phyloP scores from a whole-genome alignment of 1,284 basidiomycete species.

The Ganoderma lingzhi region DNA sequence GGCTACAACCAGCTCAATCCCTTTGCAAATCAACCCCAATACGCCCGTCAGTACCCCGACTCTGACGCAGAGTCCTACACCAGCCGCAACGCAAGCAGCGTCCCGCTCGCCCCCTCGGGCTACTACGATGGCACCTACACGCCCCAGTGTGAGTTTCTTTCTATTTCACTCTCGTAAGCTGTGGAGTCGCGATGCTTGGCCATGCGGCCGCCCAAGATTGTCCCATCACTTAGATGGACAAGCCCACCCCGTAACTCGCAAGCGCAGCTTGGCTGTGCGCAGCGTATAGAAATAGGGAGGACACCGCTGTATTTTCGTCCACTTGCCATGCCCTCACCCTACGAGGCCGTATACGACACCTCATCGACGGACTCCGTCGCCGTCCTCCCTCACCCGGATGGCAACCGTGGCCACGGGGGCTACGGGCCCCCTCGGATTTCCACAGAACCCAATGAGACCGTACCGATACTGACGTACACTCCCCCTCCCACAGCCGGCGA shows the following conservation, averaged over 20 bases:
- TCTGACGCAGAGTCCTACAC: constrained; percentile 63
- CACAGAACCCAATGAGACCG: constrained; percentile 12
- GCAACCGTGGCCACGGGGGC: not conserved
- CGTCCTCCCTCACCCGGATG: constrained; percentile 19
- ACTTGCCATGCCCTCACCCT: constrained; percentile 25
- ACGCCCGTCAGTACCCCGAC: constrained; percentile 48
- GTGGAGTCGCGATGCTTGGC: constrained; percentile 1
- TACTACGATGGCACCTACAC: constrained; percentile 55
- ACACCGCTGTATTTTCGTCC: not conserved
- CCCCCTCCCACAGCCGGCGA: constrained; percentile 34
- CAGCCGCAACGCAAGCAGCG: constrained; percentile 61
- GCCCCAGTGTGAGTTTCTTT: constrained; percentile 40
- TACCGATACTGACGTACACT: constrained; percentile 25
- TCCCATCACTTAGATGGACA: constrained; percentile 25
- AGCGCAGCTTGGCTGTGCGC: constrained; percentile 18
- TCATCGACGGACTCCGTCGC: constrained; percentile 33
- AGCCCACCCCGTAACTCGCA: constrained; percentile 15
- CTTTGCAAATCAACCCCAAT: constrained; percentile 41
- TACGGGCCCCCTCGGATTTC: constrained; percentile 14
- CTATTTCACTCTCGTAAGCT: not conserved
- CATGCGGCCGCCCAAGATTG: constrained; percentile 5
- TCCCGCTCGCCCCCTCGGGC: constrained; percentile 59
- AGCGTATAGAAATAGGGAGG: constrained; percentile 18
- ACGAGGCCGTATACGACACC: constrained; percentile 27
- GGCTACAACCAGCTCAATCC: constrained; percentile 50